Base-by-base conservation (phyloP, 352 stramenopile genomes). In the Phytophthora lateralis region DNA sequence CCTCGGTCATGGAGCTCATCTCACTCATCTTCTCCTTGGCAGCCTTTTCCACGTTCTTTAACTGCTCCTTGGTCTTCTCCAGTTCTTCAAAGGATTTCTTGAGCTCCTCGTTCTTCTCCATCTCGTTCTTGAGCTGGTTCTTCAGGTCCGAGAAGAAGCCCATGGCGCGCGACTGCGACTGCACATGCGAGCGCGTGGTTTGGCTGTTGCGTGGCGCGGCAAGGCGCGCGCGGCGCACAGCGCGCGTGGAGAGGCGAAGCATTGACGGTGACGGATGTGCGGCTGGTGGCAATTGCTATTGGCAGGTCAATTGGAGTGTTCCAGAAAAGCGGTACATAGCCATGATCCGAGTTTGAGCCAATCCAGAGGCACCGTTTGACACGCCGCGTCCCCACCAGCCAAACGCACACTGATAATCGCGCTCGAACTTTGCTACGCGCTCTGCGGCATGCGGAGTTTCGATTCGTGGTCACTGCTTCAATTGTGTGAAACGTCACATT, bases 41-140 rank as follows among this genome's bases (percentile, higher is more conserved):
- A 3, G 59, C 75, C 57, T 85, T 88, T 44, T 88, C 75, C 27
- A 88, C 71, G 34, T 78, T 82, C 55, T 88, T 82, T 47, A 85
- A 75, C 69, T 89, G 73, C 34, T 90, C 70, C 55, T 89, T 89
- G 37, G 80, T 85, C 62, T 89, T 85, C 48, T 88, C 73, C 45
- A 90, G 68, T 63, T 92, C 81, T 53, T 93, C 79, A 14, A 91
- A 78, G 9, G 76, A 87, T 51, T 91, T 89, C 55, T 90, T 90
- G 52, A 90, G 69, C 72, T 90, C 80, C 58, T 88, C 76, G 58
- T 90, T 90, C 71, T 91, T 91, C 44, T 90, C 80, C 55, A 92
- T 75, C 63, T 94, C 85, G 46, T 75, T 84, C 64, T 91, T 86
- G 34, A 92, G 69, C 55, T 90, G 81, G 52, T 91, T 89, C 70